Evolutionary conservation across 108 stramenopile species (phyloP), one percentile per base, ranked within the genome.

Genomic region (Chaetoceros tenuissimus): DNA sequence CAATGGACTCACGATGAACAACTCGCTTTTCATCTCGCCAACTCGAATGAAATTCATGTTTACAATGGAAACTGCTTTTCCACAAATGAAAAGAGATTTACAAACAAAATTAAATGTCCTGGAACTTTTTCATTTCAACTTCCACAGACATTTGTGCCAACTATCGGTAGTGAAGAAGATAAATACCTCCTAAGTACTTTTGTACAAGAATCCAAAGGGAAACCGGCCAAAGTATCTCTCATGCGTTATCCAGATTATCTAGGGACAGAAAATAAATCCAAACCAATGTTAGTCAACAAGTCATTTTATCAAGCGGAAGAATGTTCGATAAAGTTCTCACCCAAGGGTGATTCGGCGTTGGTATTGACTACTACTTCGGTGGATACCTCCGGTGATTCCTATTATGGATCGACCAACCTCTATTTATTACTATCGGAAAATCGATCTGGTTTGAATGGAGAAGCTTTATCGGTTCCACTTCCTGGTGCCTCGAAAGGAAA

Each of bases 341-440:
- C 89, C 51, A 78, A 67, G 23, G 90, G 85, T 44, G 83, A 89
- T 67, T 51, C 77, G 2, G 87, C 88, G 22, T 59, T 95, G 49
- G 64, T 95, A 31, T 69, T 82, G 8, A 71, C 94, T 13, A 92
- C 92, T 73, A 95, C 92, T 18, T 60, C 87, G 3, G 89, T 98
- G 3, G 97, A 98, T 80, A 68, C 88, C 26, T 87, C 94, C 22
- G 95, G 95, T 5, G 54, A 85, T 63, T 89, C 85, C 13, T 98
- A 98, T 70, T 98, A 98, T 57, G 97, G 97, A 23, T 89, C 90
- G 20, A 91, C 94, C 0, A 80, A 87, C 28, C 51, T 98, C 0
- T 94, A 77, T 63, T 75, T 96, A 40, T 55, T 98, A 58, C 55
- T 77, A 24, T 74, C 77, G 23, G 74, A 75, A 24, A 69, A 67